Conservation (phyloP, 148 eudicot genomes). For the Dianthus caryophyllus region DNA sequence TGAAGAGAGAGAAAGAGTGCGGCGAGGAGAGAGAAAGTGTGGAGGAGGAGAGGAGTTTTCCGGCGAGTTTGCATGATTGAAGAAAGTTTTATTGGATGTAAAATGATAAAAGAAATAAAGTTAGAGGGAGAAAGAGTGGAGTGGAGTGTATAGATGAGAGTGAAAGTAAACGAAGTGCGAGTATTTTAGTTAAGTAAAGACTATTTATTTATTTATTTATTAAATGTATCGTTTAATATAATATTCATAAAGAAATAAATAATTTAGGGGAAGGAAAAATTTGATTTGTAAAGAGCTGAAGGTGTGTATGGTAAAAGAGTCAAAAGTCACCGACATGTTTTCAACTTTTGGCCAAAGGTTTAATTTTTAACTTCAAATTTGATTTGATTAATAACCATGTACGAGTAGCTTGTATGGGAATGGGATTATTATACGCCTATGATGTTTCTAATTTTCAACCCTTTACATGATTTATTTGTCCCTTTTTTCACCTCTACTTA, state of each 20-base stretch:
- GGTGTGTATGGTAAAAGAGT: constrained; percentile 16
- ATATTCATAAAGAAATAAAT: no score
- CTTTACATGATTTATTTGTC: no score
- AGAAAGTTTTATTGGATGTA: no score
- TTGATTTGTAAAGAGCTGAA: background rate
- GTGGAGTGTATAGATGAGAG: constrained; percentile 9
- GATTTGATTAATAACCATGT: background rate
- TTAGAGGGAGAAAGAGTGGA: background rate
- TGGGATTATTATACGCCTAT: constrained; percentile 16
- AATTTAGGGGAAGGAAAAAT: background rate
- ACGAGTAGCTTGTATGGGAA: background rate
- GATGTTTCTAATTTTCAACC: background rate
- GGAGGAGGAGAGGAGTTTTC: background rate
- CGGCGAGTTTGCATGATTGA: constrained; percentile 19
- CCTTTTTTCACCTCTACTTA: no score
- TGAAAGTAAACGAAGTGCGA: no score
- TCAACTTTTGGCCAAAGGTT: constrained; percentile 14
- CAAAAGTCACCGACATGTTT: constrained; percentile 34
- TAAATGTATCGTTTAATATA: no score
- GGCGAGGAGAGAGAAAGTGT: background rate
- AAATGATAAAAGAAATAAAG: background rate
- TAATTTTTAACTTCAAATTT: background rate
- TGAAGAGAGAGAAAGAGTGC: constrained; percentile 10
- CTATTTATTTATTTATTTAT: no score
- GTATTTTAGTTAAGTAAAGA: no score